Base-by-base conservation (phyloP, 2,329 filamentous ascomycete species). In the Xenoacremonium recifei region DNA sequence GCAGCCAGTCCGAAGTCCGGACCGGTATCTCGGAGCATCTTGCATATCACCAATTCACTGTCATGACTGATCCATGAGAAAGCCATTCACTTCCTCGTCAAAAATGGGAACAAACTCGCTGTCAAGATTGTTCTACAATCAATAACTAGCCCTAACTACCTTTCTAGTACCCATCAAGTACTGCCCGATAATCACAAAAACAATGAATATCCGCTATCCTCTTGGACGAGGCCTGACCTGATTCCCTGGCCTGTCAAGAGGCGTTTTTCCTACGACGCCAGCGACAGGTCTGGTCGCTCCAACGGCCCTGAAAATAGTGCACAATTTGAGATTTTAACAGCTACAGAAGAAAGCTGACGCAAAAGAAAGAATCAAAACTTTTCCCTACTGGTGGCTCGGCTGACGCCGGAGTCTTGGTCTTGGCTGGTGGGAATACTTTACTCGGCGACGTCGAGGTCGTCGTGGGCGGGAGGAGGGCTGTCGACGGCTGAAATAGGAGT, bases 391-490 rank as follows among this genome's bases (percentile, higher is more conserved):
- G 13, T 47, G 48, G 39, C 35, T 35, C 37, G 39, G 43, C 42
- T 37, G 43, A 40, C 35, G 40, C 36, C 49, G 21, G 39, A 40
- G 36, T 42, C 45, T 37, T 37, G 20, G 34, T 35, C 38, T 37
- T 27, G 42, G 33, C 42, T 31, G 29, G 7, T 31, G 6, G n/a
- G n/a, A 15, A 31, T 10, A 15, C 6, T 15, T 15, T 31, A 31
- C 29, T 31, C 29, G n/a, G 29, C 93, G 62, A 93, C 91, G 67
- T 99, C 93, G 64, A 97, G 80, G 63, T 99, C 93, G 66, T 99
- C 93, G 62, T 96, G 89, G 57, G 83, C 85, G 50, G 88, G 84
- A 50, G 88, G 82, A 54, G 89, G 86, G 58, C 87, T 89, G 55
- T 95, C 89, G 59, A 85, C 72, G 63, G 79, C 74, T 75, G 47